Percentiles rank a stretch among this genome's conserved stretches.
Evolutionary conservation across 495 filamentous ascomycete species (phyloP).

Genomic region (Penicillium roqueforti): DNA sequence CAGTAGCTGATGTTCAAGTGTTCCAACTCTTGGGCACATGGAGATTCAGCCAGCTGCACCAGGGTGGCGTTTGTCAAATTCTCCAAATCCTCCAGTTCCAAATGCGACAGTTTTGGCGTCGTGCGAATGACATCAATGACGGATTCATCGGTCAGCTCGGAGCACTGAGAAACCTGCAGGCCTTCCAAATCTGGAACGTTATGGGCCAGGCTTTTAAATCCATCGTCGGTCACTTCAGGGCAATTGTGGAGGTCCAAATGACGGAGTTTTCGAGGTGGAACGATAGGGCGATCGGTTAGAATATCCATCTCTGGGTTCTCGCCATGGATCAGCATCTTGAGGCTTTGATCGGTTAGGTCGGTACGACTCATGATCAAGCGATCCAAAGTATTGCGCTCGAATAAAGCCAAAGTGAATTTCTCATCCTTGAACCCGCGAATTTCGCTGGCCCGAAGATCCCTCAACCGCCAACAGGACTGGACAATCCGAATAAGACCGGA

Average conservation of each 20-base stretch:
- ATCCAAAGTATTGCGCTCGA: slow-evolving; percentile 74
- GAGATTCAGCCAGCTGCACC: slow-evolving; percentile 65
- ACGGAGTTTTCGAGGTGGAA: slow-evolving; percentile 72
- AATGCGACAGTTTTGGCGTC: slow-evolving; percentile 69
- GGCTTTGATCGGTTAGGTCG: slow-evolving; percentile 66
- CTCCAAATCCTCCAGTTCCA: slow-evolving; percentile 85
- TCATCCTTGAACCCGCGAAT: slow-evolving; percentile 71
- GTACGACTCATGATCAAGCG: slow-evolving; percentile 74
- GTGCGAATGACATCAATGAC: slow-evolving; percentile 70
- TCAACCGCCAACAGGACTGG: slow-evolving; percentile 64
- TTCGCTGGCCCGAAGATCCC: slow-evolving; percentile 79
- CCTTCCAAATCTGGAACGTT: slow-evolving; percentile 79
- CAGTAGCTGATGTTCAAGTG: slow-evolving; percentile 90
- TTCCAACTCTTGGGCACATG: slow-evolving; percentile 64
- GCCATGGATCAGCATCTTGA: slow-evolving; percentile 71
- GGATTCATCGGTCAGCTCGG: slow-evolving; percentile 64
- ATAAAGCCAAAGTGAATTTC: slow-evolving; percentile 66
- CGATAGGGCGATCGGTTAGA: slow-evolving; percentile 68
- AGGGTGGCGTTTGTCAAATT: slow-evolving; percentile 71
- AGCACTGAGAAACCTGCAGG: slow-evolving; percentile 72
- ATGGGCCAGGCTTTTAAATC: slow-evolving; percentile 61
- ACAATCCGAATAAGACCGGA: slow-evolving; percentile 72
- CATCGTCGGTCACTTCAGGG: slow-evolving; percentile 61
- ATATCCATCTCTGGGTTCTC: slow-evolving; percentile 69
- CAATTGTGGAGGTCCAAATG: slow-evolving; percentile 86